Evolutionary conservation across 1,284 basidiomycete species (phyloP).

Genomic region (Tylopilus orsonianus): DNA sequence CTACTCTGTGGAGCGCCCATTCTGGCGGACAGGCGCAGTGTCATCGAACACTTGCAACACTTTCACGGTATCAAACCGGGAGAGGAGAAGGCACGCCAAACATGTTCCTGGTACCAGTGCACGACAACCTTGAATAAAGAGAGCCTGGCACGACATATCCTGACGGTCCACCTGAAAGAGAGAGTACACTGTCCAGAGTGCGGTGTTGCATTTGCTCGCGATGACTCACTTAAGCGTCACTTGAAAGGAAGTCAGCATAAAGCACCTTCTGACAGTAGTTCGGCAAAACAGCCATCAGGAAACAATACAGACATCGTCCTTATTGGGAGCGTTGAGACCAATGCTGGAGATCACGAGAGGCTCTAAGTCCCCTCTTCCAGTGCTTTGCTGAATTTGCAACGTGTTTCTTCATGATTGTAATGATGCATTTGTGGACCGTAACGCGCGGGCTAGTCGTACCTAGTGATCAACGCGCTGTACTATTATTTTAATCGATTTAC

Average conservation of each 20-base stretch:
- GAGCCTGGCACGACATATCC: conserved; percentile 25
- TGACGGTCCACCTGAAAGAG: conserved; percentile 22
- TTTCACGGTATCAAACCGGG: conserved; percentile 15
- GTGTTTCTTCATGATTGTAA: too few relatives aligned
- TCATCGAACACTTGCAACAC: conserved; percentile 19
- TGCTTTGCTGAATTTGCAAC: too few relatives aligned
- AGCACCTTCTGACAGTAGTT: background rate
- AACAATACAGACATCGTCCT: background rate
- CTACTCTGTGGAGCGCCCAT: conserved; percentile 4
- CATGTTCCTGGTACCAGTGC: conserved; percentile 21
- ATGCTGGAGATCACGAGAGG: too few relatives aligned
- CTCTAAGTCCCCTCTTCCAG: too few relatives aligned
- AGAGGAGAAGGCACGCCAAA: conserved; percentile 21
- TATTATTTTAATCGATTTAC: too few relatives aligned
- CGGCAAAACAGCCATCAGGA: background rate
- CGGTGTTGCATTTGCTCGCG: conserved; percentile 24
- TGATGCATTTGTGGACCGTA: too few relatives aligned
- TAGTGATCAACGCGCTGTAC: too few relatives aligned
- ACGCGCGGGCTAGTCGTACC: too few relatives aligned
- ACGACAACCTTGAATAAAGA: conserved; percentile 22
- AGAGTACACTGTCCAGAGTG: conserved; percentile 9
- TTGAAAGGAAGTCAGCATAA: conserved; percentile 17
- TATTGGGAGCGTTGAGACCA: too few relatives aligned
- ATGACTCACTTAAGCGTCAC: conserved; percentile 29
- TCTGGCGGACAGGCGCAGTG: conserved; percentile 14